Evolutionary conservation across 140 eudicot genomes (phyloP).

Genomic region (Ambrosia hybrid): DNA sequence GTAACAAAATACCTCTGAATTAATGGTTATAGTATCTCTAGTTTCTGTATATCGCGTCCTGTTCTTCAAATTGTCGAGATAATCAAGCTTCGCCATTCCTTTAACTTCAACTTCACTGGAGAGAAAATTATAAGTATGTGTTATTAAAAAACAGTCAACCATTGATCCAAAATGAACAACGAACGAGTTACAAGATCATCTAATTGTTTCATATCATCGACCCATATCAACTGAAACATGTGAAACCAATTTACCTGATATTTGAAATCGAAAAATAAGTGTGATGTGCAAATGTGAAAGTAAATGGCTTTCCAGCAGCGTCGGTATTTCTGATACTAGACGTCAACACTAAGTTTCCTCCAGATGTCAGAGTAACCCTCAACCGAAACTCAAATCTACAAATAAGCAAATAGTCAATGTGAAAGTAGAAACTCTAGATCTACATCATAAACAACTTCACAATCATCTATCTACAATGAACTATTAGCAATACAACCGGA

Average conservation of each 20-base stretch:
- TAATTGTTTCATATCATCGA: neutral
- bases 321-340: conserved; percentile 78
- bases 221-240: neutral
- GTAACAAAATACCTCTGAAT: too few species aligned
- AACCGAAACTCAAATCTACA: conserved; percentile 85
- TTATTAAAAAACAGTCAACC: too few species aligned
- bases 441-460: too few species aligned
- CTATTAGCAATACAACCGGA: neutral
- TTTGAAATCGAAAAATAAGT: conserved; percentile 86
- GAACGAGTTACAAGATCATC: neutral
- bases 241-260: conserved; percentile 61
- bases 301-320: conserved; percentile 68
- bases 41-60: too few species aligned
- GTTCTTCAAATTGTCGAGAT: too few species aligned
- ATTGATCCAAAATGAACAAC: conserved; percentile 1
- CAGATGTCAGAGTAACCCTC: conserved; percentile 73
- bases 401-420: neutral
- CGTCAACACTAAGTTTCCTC: conserved; percentile 81
- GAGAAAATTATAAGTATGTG: too few species aligned
- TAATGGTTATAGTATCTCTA: too few species aligned
- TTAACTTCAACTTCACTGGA: too few species aligned
- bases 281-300: conserved; percentile 89
- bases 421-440: conserved; percentile 14
- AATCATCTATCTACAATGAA: conserved; percentile 7
- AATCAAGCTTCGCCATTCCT: too few species aligned